phyloP scores from a whole-genome alignment of 1,139 yeast genomes.

The Ogataea hybrid region DNA sequence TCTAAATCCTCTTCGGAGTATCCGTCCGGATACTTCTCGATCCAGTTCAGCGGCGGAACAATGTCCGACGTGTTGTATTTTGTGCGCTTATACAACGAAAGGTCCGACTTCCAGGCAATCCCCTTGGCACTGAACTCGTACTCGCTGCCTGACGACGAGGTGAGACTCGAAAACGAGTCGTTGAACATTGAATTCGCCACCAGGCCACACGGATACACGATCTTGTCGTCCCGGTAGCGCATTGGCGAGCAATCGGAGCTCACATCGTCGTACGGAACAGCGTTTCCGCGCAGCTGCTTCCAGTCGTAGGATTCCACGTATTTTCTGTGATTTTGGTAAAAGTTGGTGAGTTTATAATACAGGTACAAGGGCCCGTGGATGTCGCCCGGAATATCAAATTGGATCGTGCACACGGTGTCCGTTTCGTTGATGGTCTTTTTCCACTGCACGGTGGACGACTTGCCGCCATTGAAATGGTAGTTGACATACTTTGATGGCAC shows the following conservation, averaged over 20 bases:
- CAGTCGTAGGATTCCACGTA: slow-evolving; percentile 71
- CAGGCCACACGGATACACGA: slow-evolving; percentile 73
- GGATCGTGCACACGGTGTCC: slow-evolving; percentile 46
- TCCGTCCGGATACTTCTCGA: slow-evolving; percentile 61
- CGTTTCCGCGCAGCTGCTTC: slow-evolving; percentile 61
- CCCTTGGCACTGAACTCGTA: slow-evolving; percentile 53
- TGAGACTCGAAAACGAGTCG: slow-evolving; percentile 55
- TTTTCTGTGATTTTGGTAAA: slow-evolving; percentile 75
- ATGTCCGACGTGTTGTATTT: slow-evolving; percentile 54
- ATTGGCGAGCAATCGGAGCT: slow-evolving; percentile 61
- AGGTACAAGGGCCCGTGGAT: slow-evolving; percentile 60
- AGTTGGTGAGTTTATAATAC: slow-evolving; percentile 70
- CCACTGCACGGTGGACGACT: slow-evolving; percentile 54
- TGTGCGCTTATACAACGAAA: slow-evolving; percentile 57
- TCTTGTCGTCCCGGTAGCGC: slow-evolving; percentile 48
- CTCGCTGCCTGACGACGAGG: slow-evolving; percentile 41
- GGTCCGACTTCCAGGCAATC: slow-evolving; percentile 69
- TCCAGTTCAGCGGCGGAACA: slow-evolving; percentile 82
- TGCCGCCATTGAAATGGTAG: slow-evolving; percentile 50
- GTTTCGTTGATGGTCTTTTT: slow-evolving; percentile 36
- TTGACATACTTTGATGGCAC: slow-evolving; percentile 53
- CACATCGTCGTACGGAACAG: slow-evolving; percentile 46
- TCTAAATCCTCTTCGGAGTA: slow-evolving; percentile 66
- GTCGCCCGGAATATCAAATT: slow-evolving; percentile 58
- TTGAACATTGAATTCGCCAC: slow-evolving; percentile 76